Evolutionary conservation across 2,329 filamentous ascomycete genomes (phyloP).

Genomic region (Xylariaceae sp.): DNA sequence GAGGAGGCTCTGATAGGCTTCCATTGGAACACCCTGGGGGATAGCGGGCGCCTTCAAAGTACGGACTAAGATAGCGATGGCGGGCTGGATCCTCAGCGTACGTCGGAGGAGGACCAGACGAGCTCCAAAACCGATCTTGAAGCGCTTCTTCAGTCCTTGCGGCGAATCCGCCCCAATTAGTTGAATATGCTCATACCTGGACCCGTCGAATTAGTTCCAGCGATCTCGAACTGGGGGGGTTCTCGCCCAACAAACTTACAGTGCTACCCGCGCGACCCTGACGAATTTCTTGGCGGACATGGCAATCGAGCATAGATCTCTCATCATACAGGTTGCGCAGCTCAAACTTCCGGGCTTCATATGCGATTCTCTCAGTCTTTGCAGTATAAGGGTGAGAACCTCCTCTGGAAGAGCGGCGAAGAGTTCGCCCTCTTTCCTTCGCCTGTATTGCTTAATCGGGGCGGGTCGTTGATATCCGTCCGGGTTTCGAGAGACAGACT

Average conservation of each 20-base stretch:
- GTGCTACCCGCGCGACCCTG: conserved; percentile 43
- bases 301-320: conserved; percentile 50
- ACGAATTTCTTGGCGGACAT: conserved; percentile 48
- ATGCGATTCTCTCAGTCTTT: conserved; percentile 48
- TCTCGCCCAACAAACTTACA: conserved; percentile 37
- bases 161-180: conserved; percentile 53
- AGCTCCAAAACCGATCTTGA: conserved; percentile 47
- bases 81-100: conserved; percentile 48
- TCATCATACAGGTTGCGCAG: conserved; percentile 61
- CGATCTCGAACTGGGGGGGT: background rate
- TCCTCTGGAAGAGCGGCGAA: conserved; percentile 54
- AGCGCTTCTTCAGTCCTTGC: conserved; percentile 49
- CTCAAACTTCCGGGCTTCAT: conserved; percentile 43
- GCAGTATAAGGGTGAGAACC: conserved; percentile 52
- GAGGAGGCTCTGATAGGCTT: conserved; percentile 52
- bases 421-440: conserved; percentile 43
- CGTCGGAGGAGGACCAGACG: conserved; percentile 53
- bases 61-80: conserved; percentile 51
- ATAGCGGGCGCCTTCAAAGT: conserved; percentile 51
- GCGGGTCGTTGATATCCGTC: conserved; percentile 33
- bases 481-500: conserved; percentile 28
- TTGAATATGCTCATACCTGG: conserved; percentile 53
- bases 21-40: conserved; percentile 36
- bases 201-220: conserved; percentile 9
- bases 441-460: conserved; percentile 33